These are phyloP conservation scores for Rosa lucieae DNA, from an alignment of 306 rosid genomes.

Conservation along the genomic window DNA sequence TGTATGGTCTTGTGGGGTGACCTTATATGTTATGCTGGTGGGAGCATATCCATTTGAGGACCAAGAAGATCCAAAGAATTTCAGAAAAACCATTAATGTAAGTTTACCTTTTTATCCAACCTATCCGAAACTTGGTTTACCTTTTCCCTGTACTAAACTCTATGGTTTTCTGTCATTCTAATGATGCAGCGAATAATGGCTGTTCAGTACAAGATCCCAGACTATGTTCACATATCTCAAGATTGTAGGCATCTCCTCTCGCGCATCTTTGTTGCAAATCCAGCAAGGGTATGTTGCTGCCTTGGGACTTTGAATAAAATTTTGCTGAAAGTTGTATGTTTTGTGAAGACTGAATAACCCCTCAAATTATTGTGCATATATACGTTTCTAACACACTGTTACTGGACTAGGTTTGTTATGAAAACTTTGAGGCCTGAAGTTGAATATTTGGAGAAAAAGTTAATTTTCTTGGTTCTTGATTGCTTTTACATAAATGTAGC, in stretches of 20 bases:
- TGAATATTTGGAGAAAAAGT: not conserved
- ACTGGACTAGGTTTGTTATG: not conserved
- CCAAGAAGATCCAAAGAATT: conserved; percentile 78
- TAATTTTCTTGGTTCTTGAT: not conserved
- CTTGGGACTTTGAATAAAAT: not conserved
- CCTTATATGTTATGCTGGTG: conserved; percentile 88
- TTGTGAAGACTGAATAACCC: conserved; percentile 4
- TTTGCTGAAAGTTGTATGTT: not conserved
- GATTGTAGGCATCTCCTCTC: conserved; percentile 77
- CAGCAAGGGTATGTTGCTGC: conserved; percentile 48
- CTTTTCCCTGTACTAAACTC: conserved; percentile 3
- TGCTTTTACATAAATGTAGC: not conserved
- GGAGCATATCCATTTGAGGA: conserved; percentile 95
- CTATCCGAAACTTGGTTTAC: conserved; percentile 7
- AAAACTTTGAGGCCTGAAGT: not conserved
- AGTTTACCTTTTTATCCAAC: not conserved
- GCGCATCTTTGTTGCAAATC: conserved; percentile 74
- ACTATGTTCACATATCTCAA: conserved; percentile 82
- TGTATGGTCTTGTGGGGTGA: conserved; percentile 93
- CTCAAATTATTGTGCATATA: not conserved
- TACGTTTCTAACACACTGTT: not conserved
- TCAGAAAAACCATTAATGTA: conserved; percentile 86
- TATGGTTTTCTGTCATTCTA: conserved; percentile 26
- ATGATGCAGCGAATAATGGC: conserved; percentile 73
- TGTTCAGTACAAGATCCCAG: conserved; percentile 87